Base-by-base conservation (phyloP, 495 filamentous ascomycete species). In the Aspergillus olivimuriae region DNA sequence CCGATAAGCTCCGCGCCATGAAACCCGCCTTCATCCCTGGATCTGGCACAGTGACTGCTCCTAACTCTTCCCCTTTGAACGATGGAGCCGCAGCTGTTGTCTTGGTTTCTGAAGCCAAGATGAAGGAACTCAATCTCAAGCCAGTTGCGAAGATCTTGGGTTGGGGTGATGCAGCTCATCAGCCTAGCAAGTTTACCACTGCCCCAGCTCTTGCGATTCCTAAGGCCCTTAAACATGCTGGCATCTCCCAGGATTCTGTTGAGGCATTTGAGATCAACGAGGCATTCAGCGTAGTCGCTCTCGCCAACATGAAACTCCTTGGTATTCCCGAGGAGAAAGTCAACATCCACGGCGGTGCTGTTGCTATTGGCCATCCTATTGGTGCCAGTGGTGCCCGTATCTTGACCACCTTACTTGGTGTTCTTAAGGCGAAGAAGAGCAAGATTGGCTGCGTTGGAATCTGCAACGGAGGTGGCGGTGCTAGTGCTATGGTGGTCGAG, bases 241-340 rank as follows among this genome's bases (percentile, higher is more conserved):
- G 82, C 44, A 65, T 96, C 38, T 74, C 80, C 24, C 76, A 81
- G 51, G 74, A 83, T 34, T 69, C 82, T 30, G 77, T 98, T 39
- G 91, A 96, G 56, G 91, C 82, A 50, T 97, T 91, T 57, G 92
- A 98, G 75, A 95, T 98, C 74, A 98, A 98, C 68, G 92, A 98
- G 71, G 92, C 92, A 4, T 98, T 98, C 76, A 89, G 84, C 33
- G 92, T 98, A 18, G 92, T 98, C 34, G 90, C 92, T 12, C 71
- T 97, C 36, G 91, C 92, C 44, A 98, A 98, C 68, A 77, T 94
- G 69, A 95, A 96, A 75, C 57, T 97, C 30, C 81, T 98, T 22
- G 72, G 69, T 39, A 60, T 98, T 35, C 68, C 73, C 37, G 80
- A 86, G 50, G 85, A 87, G 26, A 94, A 91, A 70, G 91, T 98